These are phyloP conservation scores for Phytopythium boreale DNA, from an alignment of 352 stramenopile genomes.

Conservation along the genomic window DNA sequence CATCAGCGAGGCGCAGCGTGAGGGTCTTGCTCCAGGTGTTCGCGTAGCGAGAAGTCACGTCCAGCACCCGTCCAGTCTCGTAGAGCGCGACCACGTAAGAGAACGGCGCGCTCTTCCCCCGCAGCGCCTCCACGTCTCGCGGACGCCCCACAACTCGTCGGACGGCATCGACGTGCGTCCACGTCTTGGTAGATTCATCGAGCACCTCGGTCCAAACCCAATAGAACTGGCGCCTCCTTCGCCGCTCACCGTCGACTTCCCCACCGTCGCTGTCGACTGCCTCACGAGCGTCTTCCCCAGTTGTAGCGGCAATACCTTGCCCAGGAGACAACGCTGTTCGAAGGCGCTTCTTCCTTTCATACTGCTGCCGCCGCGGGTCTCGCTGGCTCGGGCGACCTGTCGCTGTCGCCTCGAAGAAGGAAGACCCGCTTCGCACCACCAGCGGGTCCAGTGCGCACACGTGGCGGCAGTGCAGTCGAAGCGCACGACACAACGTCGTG, in stretches of 20 bases:
- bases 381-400: neutral
- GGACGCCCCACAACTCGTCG: conserved; percentile 42
- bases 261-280: neutral
- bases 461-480: conserved; percentile 52
- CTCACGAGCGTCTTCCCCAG: neutral
- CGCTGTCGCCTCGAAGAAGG: conserved; percentile 17
- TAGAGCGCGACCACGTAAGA: conserved; percentile 66
- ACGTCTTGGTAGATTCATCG: conserved; percentile 40
- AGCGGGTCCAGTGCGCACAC: conserved; percentile 50
- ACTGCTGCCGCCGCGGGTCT: neutral
- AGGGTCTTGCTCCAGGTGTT: conserved; percentile 62
- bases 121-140: conserved; percentile 42
- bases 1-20: conserved; percentile 44
- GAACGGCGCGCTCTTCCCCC: conserved; percentile 45
- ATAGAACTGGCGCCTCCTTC: conserved; percentile 15
- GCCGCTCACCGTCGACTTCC: neutral
- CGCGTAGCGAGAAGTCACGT: conserved; percentile 67
- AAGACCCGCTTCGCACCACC: conserved; percentile 38
- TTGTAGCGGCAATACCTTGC: conserved; percentile 5
- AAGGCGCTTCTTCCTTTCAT: conserved; percentile 18
- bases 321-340: conserved; percentile 1
- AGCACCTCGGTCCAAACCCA: conserved; percentile 76
- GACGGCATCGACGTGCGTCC: conserved; percentile 60
- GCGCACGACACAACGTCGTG: conserved; percentile 49
- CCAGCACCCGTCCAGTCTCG: conserved; percentile 38